Percentiles rank a stretch among this genome's conserved stretches.
phyloP scores from a whole-genome alignment of 2,329 filamentous ascomycete genomes.

The Botrytis sinoallii region DNA sequence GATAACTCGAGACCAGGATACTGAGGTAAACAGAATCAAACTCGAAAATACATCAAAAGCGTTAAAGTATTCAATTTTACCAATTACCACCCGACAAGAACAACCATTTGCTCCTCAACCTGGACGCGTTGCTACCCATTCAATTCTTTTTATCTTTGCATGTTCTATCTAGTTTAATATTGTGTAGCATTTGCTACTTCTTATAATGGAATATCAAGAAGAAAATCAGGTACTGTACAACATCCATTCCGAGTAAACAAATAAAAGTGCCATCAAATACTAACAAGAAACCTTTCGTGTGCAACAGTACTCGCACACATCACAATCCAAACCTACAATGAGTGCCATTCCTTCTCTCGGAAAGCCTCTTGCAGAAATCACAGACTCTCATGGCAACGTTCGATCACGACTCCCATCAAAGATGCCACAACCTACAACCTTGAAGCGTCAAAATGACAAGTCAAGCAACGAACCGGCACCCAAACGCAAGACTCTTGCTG shows the following conservation, averaged over 20 bases:
- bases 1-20: not conserved
- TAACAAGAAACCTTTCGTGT: slow-evolving; percentile 17
- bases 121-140: not conserved
- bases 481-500: slow-evolving; percentile 58
- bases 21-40: slow-evolving; percentile 12
- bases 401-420: slow-evolving; percentile 46
- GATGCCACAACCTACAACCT: slow-evolving; percentile 41
- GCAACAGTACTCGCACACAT: slow-evolving; percentile 31
- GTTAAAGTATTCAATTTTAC: not conserved
- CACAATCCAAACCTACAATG: slow-evolving; percentile 32
- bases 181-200: slow-evolving; percentile 31
- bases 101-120: slow-evolving; percentile 1
- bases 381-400: slow-evolving; percentile 59
- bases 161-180: slow-evolving; percentile 27
- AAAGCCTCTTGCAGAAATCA: slow-evolving; percentile 51
- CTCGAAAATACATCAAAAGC: slow-evolving; percentile 8
- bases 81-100: not conserved
- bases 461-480: slow-evolving; percentile 48
- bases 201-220: slow-evolving; percentile 31
- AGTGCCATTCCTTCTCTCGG: slow-evolving; percentile 34
- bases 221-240: slow-evolving; percentile 31
- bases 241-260: slow-evolving; percentile 13
- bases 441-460: slow-evolving; percentile 48
- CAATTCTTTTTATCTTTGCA: slow-evolving; percentile 20
- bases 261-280: not conserved